Evolutionary conservation across 257 asterid genomes (phyloP).

Genomic region (Cinchona pubescens): DNA sequence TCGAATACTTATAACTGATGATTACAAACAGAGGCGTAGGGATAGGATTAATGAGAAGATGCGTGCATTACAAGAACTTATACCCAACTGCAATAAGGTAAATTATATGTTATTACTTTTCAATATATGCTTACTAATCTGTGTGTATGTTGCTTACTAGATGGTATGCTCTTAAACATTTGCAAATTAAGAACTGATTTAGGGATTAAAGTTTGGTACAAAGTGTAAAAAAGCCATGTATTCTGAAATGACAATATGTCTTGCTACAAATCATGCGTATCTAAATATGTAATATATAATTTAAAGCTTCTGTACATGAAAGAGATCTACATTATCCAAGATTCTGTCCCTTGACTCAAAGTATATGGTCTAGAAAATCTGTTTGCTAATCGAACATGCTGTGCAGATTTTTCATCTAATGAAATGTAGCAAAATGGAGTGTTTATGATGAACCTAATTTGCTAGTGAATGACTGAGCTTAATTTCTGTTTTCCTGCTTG

Average conservation of each 20-base stretch:
- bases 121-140: background rate
- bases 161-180: background rate
- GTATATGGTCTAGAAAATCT: background rate
- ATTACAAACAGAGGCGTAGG: conserved; percentile 71
- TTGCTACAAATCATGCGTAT: too few species aligned
- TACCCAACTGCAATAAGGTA: conserved; percentile 99
- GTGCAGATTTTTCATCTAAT: background rate
- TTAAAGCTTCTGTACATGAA: background rate
- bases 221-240: background rate
- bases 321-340: background rate
- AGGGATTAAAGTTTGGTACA: background rate
- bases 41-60: conserved; percentile 94
- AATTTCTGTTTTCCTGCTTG: background rate
- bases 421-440: too few species aligned
- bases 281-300: background rate
- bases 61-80: conserved; percentile 96
- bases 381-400: background rate
- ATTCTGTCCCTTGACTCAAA: background rate
- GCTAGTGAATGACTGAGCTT: background rate
- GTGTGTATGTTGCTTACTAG: background rate
- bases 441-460: background rate
- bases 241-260: background rate
- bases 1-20: conserved; percentile 11
- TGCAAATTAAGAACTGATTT: background rate
- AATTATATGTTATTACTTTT: background rate